Conservation (phyloP, 2,329 filamentous ascomycete genomes). For the Blastomyces parvus region DNA sequence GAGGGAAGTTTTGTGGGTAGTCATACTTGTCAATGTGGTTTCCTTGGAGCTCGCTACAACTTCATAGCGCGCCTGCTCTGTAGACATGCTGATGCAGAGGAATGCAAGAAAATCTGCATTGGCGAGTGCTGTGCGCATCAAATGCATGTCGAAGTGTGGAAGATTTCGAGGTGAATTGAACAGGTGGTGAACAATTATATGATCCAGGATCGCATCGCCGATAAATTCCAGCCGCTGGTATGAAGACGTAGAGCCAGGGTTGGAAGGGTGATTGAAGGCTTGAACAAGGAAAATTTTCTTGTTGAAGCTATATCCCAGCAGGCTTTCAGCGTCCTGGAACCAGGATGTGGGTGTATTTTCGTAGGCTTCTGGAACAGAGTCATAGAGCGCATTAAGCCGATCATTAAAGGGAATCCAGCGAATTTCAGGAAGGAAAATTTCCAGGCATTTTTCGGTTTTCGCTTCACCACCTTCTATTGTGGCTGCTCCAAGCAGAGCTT, state of each 20-base stretch:
- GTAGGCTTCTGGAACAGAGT: slow-evolving; percentile 29
- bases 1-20: slow-evolving; percentile 39
- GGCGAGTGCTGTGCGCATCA: slow-evolving; percentile 63
- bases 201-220: slow-evolving; percentile 76
- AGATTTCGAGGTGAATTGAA: slow-evolving; percentile 42
- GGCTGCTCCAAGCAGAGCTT: slow-evolving; percentile 70
- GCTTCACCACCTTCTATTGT: slow-evolving; percentile 58
- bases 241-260: slow-evolving; percentile 43
- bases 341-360: slow-evolving; percentile 34
- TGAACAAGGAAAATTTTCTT: slow-evolving; percentile 63
- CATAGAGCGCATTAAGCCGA: slow-evolving; percentile 39
- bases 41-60: slow-evolving; percentile 8
- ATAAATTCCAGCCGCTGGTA: slow-evolving; percentile 79
- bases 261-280: slow-evolving; percentile 63
- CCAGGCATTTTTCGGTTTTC: slow-evolving; percentile 55
- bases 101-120: slow-evolving; percentile 76
- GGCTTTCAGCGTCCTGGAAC: slow-evolving; percentile 44
- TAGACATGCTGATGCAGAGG: slow-evolving; percentile 50
- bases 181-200: slow-evolving; percentile 58
- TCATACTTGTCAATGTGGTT: slow-evolving; percentile 25
- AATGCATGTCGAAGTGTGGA: slow-evolving; percentile 58
- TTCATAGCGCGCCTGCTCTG: slow-evolving; percentile 17
- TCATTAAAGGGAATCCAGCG: slow-evolving; percentile 43
- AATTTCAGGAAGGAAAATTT: slow-evolving; percentile 54
- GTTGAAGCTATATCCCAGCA: slow-evolving; percentile 63